Base-by-base conservation (phyloP, 352 stramenopile species). In the Labyrinthula sp. region DNA sequence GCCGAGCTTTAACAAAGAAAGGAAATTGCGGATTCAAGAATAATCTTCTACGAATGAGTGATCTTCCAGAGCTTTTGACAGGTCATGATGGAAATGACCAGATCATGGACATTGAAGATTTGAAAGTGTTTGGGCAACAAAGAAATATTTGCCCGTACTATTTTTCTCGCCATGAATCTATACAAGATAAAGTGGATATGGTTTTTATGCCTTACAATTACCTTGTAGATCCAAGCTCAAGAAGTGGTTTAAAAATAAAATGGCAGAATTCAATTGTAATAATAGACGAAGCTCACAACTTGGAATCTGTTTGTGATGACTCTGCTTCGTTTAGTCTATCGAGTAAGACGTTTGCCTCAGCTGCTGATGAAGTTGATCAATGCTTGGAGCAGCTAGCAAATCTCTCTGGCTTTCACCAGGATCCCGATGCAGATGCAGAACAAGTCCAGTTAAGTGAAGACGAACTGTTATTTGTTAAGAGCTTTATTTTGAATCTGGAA, bases 141-240 rank as follows among this genome's bases (percentile, higher is more conserved):
- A 27, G 64, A 22, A 30, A 29, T 25, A 28, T 46, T 1, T 62
- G 60, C 45, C 88, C 89, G 1, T 99, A 96, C 61, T 99, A 93
- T 59, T 63, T 92, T 34, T 88, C 71, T 2, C 68, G 88, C 20
- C 75, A 71, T 15, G 39, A 68, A 12, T 35, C 15, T 6, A 79
- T 86, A 40, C 56, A 92, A 3, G 64, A 77, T 1, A 66, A 90
- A 36, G 83, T 89, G 5, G 79, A 97, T 48, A 74, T 98, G 45
- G 63, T 98, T 20, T 85, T 99, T 43, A 77, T 96, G 45, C 91
- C 91, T 1, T 99, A 99, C 70, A 98, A 97, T 64, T 99, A 99
- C 61, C 66, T 99, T 0, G 89, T 99, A 61, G 88, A 98, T 55
- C 73, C 83, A 10, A 43, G 77, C 28, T 71, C 75, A 8, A 23